Evolutionary conservation across 192 early-diverging fungal genomes (phyloP).

Genomic region (Entomortierella beljakovae): DNA sequence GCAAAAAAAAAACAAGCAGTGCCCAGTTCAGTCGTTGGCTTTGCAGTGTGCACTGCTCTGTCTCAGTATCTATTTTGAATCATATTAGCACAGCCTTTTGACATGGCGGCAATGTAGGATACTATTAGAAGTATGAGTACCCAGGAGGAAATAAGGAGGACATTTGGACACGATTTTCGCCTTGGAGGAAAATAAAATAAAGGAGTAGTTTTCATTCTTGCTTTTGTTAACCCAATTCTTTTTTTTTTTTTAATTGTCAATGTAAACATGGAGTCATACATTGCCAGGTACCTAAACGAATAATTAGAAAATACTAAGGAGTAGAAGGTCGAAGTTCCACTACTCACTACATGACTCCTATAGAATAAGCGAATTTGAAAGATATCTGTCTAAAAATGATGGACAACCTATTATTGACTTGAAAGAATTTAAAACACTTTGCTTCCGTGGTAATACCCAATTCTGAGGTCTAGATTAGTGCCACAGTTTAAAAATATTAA

Average conservation of each 20-base stretch:
- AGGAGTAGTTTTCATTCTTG: background rate
- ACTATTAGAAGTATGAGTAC: no score
- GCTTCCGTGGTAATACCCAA: conserved; percentile 32
- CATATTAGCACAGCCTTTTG: no score
- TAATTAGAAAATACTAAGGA: background rate
- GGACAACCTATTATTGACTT: conserved; percentile 17
- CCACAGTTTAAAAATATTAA: background rate
- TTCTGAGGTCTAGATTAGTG: background rate
- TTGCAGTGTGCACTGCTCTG: no score
- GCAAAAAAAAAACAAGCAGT: no score
- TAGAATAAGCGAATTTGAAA: conserved; percentile 44
- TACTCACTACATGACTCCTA: background rate
- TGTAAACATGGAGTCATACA: conserved; percentile 42
- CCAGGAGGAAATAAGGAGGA: no score
- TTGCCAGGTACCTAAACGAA: conserved; percentile 26
- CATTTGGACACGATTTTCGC: no score
- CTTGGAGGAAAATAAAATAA: no score
- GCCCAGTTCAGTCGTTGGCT: no score
- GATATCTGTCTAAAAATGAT: conserved; percentile 12
- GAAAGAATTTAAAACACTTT: conserved; percentile 34
- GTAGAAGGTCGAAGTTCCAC: background rate
- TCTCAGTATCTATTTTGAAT: no score
- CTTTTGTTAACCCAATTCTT: background rate
- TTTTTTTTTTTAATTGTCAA: background rate
- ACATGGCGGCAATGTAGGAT: no score